Conservation (phyloP, 2,329 filamentous ascomycete genomes). For the Trichoderma brevicompactum region DNA sequence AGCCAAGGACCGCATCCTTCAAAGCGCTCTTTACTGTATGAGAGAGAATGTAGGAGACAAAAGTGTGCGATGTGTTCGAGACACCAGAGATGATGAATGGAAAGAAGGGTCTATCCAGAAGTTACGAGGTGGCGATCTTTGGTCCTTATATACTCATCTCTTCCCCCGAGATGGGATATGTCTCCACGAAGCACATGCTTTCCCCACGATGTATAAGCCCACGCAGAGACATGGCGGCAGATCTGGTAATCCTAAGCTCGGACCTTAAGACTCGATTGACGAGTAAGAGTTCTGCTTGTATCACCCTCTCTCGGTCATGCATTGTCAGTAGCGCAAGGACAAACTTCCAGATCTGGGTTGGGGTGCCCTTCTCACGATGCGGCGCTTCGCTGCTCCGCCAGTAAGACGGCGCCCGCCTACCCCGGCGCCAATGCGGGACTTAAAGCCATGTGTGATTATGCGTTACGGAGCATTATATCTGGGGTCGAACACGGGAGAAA, state of each 20-base stretch:
- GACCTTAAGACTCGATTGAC: constrained; percentile 5
- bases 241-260: constrained; percentile 11
- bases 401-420: constrained; percentile 5
- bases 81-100: not conserved
- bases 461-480: constrained; percentile 10
- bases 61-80: not conserved
- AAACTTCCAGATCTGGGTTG: constrained; percentile 27
- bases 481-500: not conserved
- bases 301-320: not conserved
- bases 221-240: not conserved
- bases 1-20: constrained; percentile 19
- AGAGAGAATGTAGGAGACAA: not conserved
- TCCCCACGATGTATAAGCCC: constrained; percentile 14
- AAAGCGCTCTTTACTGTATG: not conserved
- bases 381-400: constrained; percentile 22
- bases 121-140: not conserved
- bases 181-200: not conserved
- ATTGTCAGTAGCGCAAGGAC: constrained; percentile 15
- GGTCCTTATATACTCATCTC: not conserved
- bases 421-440: constrained; percentile 15
- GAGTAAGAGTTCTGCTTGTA: not conserved
- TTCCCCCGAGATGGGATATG: not conserved
- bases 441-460: constrained; percentile 10
- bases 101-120: not conserved
- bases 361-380: constrained; percentile 5